phyloP scores from a whole-genome alignment of 495 filamentous ascomycete genomes.

The Diplogelasinospora grovesii region DNA sequence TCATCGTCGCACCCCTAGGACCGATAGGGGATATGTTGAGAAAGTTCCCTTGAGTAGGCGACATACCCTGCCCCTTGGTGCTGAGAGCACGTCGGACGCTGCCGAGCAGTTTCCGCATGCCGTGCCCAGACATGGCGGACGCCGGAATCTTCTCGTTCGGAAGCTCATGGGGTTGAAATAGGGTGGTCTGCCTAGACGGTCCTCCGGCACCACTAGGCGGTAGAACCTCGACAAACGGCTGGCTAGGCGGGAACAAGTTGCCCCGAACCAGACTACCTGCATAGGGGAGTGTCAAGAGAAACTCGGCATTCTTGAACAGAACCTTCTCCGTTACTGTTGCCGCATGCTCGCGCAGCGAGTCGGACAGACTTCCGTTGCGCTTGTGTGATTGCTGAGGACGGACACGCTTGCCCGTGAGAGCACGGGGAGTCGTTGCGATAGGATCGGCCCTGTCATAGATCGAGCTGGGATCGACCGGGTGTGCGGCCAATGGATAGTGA shows the following conservation, averaged over 20 bases:
- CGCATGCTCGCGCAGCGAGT: constrained; percentile 75
- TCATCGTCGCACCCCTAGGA: constrained; percentile 42
- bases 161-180: constrained; percentile 37
- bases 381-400: constrained; percentile 42
- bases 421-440: constrained; percentile 45
- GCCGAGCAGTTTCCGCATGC: constrained; percentile 80
- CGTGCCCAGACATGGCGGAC: constrained; percentile 50
- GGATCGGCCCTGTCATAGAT: constrained; percentile 38
- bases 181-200: constrained; percentile 36
- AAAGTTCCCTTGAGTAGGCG: constrained; percentile 39
- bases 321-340: constrained; percentile 41
- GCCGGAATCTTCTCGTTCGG: constrained; percentile 36
- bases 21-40: constrained; percentile 47
- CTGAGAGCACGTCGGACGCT: constrained; percentile 84
- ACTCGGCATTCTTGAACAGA: constrained; percentile 45
- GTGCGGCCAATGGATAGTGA: constrained; percentile 48
- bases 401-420: constrained; percentile 46
- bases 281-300: constrained; percentile 59
- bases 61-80: constrained; percentile 48
- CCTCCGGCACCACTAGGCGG: constrained; percentile 44
- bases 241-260: constrained; percentile 65
- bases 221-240: constrained; percentile 67
- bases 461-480: constrained; percentile 53
- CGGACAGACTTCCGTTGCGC: constrained; percentile 58
- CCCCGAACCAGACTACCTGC: constrained; percentile 83